Evolutionary conservation across 371 early-diverging fungal species (phyloP), one percentile per base, ranked within the genome.

Genomic region (Mortierella sp.): DNA sequence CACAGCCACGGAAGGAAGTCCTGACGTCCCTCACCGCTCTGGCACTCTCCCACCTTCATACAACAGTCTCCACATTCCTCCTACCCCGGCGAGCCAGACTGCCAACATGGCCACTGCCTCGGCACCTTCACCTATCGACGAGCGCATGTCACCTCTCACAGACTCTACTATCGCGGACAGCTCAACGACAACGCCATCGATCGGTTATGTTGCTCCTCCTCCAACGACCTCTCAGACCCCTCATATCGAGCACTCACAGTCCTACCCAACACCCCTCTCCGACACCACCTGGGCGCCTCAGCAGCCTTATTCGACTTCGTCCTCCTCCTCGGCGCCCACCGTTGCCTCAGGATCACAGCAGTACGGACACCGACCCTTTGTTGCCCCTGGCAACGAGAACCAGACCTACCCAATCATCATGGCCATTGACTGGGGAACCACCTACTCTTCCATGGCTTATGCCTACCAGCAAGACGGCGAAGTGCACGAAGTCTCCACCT

Each of bases 371-470:
- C 71, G 80, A 14, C 83, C 83, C 10, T 83, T 71, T 54, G 78
- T 77, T 3, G 28, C 69, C 6, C 83, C 83, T 16, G 77, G 80
- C 13, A 77, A 51, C 31, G 79, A 83, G 55, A 76, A 76, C 72
- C 83, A 82, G 75, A 78, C 78, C 14, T 82, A 82, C 64, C 82
- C 82, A 0, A 82, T 82, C 31, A 78, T 82, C 55, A 82, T 82
- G 82, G 82, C 82, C 26, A 82, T 82, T 34, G 82, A 82, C 51
- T 82, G 78, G 78, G 82, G 82, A 16, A 82, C 82, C 6, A 82
- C 82, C 34, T 82, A 72, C 37, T 78, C 82, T 8, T 78, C 79
- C 21, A 78, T 78, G 78, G 82, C 82, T 6, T 82, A 78, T 54
- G 82, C 82, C 0, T 82, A 51, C 64, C 78, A 78, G 55, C 78